Base-by-base conservation (phyloP, 495 filamentous ascomycete species). In the Xanthoparmelia taractica region DNA sequence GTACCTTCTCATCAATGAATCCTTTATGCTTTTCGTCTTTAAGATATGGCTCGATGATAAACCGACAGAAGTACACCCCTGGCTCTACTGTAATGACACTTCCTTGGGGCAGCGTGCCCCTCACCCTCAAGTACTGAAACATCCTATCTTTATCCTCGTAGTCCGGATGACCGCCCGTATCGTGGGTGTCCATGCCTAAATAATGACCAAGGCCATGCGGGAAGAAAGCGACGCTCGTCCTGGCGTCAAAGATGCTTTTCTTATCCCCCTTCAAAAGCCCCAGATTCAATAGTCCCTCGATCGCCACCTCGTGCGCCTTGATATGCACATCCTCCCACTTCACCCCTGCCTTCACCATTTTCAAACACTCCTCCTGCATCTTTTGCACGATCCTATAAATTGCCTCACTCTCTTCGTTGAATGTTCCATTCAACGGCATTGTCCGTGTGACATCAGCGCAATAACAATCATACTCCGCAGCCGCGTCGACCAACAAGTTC, bases 141-240 rank as follows among this genome's bases (percentile, higher is more conserved):
- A 97, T 87, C 48, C 83, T 72, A 73, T 99, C 92, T 66, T 78
- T 75, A 69, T 97, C 95, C 47, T 77, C 77, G 66, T 96, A 96
- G 72, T 96, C 89, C 3, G 78, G 75, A 31, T 75, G 72, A 11
- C 74, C 79, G 8, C 82, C 82, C 8, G 89, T 85, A 75, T 97
- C 93, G 69, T 97, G 93, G 45, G 90, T 87, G 72, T 97, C 93
- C 20, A 97, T 79, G 0, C 93, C 93, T 40, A 96, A 77, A 72
- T 96, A 90, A 72, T 97, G 92, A 15, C 90, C 90, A 18, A 93
- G 78, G 2, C 93, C 93, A 73, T 97, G 93, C 4, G 93, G 92
- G 74, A 96, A 95, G 75, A 96, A 97, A 0, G 89, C 86, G 33
- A 82, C 78, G 5, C 84, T 84, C 27, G 85, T 90, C 37, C 92